Percentiles rank a stretch among this genome's conserved stretches.
Evolutionary conservation across 257 asterid genomes (phyloP).

Genomic region (Penstemon davidsonii): DNA sequence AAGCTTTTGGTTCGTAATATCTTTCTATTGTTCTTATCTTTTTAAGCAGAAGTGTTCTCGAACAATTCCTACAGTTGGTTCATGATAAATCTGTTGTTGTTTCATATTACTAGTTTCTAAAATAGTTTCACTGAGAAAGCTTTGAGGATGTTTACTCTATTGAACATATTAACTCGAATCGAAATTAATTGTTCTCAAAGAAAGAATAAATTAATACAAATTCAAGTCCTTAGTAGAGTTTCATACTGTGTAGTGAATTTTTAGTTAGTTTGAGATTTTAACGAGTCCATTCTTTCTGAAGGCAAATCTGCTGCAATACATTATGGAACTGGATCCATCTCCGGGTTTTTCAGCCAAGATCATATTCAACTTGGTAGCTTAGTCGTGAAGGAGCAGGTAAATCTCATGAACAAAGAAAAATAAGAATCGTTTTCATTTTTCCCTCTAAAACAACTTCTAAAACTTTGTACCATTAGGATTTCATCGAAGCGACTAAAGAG

Average conservation of each 20-base stretch:
- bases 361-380: conserved; percentile 59
- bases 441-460: conserved; percentile 6
- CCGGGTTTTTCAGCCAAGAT: conserved; percentile 89
- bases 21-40: too few relatives aligned
- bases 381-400: conserved; percentile 72
- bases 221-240: conserved; percentile 1
- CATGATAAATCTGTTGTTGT: neutral
- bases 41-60: too few relatives aligned
- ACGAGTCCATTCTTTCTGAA: conserved; percentile 30
- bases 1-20: too few relatives aligned
- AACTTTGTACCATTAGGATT: conserved; percentile 47
- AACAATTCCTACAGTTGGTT: neutral
- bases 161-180: neutral
- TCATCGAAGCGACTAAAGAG: conserved; percentile 86
- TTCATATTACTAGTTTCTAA: neutral
- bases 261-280: conserved; percentile 12
- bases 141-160: neutral
- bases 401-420: conserved; percentile 13
- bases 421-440: neutral
- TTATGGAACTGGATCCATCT: conserved; percentile 90
- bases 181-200: neutral
- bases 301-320: conserved; percentile 86
- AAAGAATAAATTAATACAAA: conserved; percentile 8
- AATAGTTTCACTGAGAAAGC: neutral
- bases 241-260: neutral